Evolutionary conservation across 2,329 filamentous ascomycete species (phyloP), one percentile per base, ranked within the genome.

Genomic region (Fusarium nurragi): DNA sequence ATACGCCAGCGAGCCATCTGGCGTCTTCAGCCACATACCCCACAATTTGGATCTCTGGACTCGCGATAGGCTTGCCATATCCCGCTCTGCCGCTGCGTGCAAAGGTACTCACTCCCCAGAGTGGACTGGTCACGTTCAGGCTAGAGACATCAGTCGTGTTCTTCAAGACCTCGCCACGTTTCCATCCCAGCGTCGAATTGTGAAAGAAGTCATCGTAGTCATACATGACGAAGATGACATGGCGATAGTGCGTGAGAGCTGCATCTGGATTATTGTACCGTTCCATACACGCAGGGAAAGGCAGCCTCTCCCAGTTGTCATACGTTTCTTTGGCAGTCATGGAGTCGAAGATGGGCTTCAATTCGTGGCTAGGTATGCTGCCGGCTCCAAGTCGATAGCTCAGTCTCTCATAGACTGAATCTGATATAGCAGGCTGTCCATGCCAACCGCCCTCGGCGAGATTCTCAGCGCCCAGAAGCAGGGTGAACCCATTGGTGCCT

Each of bases 121-220:
- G 50, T 0, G 50, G 36, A 14, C 60, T 67, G 1, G 23, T 3
- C 0, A 39, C 36, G 9, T 67, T 34, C 2, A 34, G 23, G 26
- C 54, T 18, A 1, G 23, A 26, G 13, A 51, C 34, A 11, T 45
- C 39, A 4, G 37, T 60, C 1, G 41, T 49, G 32, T 54, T 67
- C 14, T 14, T 26, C 3, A 57, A 37, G 1, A 67, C 55, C n/a
- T 67, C 43, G 6, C 18, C 49, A 12, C 46, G 46, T 37, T 26
- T 67, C 64, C 64, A 67, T 6, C 64, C 64, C 1, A 26, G 4
- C 4, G 63, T 49, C 4, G 34, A 23, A 11, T 64, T 67, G 3
- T 32, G 9, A n/a, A 32, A 30, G 7, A 36, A 4, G 1, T 54
- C 64, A 8, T 66, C 47, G 12, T 40, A 53, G 30, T 60, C 18